phyloP scores from a whole-genome alignment of 495 filamentous ascomycete genomes.

The Cenococcum geophilum region DNA sequence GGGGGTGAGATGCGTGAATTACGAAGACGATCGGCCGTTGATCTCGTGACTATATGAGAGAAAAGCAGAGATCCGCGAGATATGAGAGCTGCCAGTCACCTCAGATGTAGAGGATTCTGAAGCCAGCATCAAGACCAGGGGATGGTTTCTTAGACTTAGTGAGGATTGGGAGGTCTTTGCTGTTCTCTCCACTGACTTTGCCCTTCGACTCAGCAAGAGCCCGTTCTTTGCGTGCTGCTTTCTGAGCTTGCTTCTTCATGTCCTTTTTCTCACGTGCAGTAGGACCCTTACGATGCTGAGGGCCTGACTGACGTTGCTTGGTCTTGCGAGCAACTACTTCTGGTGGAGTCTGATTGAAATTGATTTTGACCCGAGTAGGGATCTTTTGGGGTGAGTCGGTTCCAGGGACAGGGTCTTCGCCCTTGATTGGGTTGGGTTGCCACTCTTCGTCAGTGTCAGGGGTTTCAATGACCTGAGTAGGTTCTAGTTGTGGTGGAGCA shows the following conservation, averaged over 20 bases:
- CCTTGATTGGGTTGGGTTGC: not conserved
- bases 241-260: constrained; percentile 44
- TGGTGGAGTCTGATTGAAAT: constrained; percentile 2
- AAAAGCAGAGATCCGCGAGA: not conserved
- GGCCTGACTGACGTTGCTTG: constrained; percentile 25
- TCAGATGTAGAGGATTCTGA: constrained; percentile 8
- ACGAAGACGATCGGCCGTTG: not conserved
- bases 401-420: not conserved
- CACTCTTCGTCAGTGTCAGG: not conserved
- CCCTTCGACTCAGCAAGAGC: constrained; percentile 29
- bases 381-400: not conserved
- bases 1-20: not conserved
- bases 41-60: not conserved
- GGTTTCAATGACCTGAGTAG: not conserved
- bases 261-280: constrained; percentile 37
- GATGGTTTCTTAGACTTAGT: not conserved
- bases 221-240: constrained; percentile 43
- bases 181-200: not conserved
- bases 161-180: not conserved
- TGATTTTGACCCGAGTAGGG: constrained; percentile 6
- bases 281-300: constrained; percentile 27
- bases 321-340: constrained; percentile 5
- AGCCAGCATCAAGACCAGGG: not conserved
- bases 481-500: not conserved
- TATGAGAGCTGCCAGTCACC: not conserved